These are phyloP conservation scores for Chaetomium tenue DNA, from an alignment of 495 filamentous ascomycete genomes.

Conservation along the genomic window DNA sequence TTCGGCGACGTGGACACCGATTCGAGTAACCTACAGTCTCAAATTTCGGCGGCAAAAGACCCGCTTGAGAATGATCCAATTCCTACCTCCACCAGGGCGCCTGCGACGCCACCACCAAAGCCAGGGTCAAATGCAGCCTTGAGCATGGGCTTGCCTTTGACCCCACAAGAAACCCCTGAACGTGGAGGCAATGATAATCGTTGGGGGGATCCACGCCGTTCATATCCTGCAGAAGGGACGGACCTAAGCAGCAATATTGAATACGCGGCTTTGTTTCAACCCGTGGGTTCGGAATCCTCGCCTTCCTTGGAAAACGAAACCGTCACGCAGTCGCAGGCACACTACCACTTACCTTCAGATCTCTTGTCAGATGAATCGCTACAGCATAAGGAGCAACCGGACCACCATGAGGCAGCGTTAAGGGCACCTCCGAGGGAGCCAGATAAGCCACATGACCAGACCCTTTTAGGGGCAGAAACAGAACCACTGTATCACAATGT, in stretches of 20 bases:
- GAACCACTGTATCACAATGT: constrained; percentile 4
- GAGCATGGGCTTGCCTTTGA: neutral
- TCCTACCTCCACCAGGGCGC: neutral
- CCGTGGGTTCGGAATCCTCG: no score
- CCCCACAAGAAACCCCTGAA: neutral
- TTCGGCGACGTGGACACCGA: neutral
- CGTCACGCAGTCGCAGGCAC: no score
- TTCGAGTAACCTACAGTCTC: neutral
- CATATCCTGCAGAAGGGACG: neutral
- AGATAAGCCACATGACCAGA: neutral
- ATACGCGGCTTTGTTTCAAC: no score
- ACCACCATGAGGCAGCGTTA: neutral
- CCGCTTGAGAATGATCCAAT: neutral
- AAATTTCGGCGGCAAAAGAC: neutral
- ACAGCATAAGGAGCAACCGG: neutral
- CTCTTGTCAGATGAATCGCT: no score
- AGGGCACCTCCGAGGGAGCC: fast-evolving
- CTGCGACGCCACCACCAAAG: neutral
- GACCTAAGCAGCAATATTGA: neutral
- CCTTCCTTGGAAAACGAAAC: no score
- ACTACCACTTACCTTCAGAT: no score
- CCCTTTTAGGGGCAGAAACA: neutral
- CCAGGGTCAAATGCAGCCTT: neutral
- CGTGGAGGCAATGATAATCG: neutral
- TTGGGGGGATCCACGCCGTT: neutral